Evolutionary conservation across 2,329 filamentous ascomycete species (phyloP).

Genomic region (Exophiala dermatitidis): DNA sequence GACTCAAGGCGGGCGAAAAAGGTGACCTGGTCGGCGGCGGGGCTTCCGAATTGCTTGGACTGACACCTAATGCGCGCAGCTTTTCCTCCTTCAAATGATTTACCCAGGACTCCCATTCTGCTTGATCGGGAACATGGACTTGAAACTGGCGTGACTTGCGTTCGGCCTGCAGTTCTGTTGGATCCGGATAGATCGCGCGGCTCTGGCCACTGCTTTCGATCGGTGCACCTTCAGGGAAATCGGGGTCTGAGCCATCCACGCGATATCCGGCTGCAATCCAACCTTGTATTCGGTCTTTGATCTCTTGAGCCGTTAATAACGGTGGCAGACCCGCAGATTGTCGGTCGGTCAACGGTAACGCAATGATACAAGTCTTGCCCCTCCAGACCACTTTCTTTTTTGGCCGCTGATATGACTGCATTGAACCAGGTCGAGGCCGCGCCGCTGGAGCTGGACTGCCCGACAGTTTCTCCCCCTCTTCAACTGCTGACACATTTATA

Average conservation of each 20-base stretch:
- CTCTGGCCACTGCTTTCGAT: slow-evolving; percentile 32
- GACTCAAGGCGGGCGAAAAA: slow-evolving; percentile 55
- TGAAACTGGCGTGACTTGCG: slow-evolving; percentile 30
- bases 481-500: slow-evolving; percentile 2
- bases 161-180: slow-evolving; percentile 34
- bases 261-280: slow-evolving; percentile 42
- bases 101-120: slow-evolving; percentile 70
- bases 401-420: slow-evolving; percentile 32
- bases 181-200: slow-evolving; percentile 39
- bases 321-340: slow-evolving; percentile 47
- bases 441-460: slow-evolving; percentile 29
- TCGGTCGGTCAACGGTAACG: slow-evolving; percentile 60
- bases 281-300: slow-evolving; percentile 34
- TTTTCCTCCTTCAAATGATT: slow-evolving; percentile 83
- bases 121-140: slow-evolving; percentile 41
- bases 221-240: neutral
- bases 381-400: slow-evolving; percentile 70
- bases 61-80: slow-evolving; percentile 82
- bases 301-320: slow-evolving; percentile 36
- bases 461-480: slow-evolving; percentile 6
- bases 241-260: slow-evolving; percentile 36
- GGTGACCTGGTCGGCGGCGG: slow-evolving; percentile 55
- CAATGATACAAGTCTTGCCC: slow-evolving; percentile 65
- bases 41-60: slow-evolving; percentile 66
- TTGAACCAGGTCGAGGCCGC: slow-evolving; percentile 43